Evolutionary conservation across 2,329 filamentous ascomycete species (phyloP).

Genomic region (Hymenoscyphus repandus): DNA sequence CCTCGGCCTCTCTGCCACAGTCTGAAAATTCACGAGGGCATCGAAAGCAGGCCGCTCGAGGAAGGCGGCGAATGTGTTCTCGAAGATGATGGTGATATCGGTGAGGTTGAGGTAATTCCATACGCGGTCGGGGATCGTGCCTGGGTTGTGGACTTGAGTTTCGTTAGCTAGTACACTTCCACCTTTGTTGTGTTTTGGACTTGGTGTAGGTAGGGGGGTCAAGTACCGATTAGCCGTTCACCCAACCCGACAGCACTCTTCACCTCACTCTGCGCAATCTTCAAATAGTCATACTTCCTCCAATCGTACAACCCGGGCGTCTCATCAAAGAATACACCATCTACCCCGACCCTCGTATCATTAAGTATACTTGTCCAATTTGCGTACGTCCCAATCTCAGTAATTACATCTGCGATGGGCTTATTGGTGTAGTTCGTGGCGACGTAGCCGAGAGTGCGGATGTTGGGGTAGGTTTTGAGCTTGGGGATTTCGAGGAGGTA

Average conservation of each 20-base stretch:
- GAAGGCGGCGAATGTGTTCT: not conserved
- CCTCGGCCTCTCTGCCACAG: not conserved
- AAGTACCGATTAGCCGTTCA: not conserved
- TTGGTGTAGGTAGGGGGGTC: too few species aligned
- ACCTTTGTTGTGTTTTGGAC: too few species aligned
- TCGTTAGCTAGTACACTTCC: too few species aligned
- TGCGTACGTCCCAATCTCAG: not conserved
- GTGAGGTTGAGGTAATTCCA: not conserved
- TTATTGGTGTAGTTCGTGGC: conserved; percentile 28
- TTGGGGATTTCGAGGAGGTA: conserved; percentile 31
- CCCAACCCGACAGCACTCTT: not conserved
- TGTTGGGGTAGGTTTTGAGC: conserved; percentile 34
- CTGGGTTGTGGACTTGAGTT: not conserved
- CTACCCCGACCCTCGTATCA: not conserved
- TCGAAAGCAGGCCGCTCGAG: not conserved
- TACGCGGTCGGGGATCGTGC: not conserved
- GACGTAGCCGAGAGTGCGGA: conserved; percentile 35
- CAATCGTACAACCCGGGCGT: not conserved
- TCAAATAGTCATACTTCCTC: not conserved
- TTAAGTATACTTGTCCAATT: not conserved
- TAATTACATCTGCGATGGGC: not conserved
- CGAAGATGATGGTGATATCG: not conserved
- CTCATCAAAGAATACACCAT: not conserved
- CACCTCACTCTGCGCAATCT: not conserved
- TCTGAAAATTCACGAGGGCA: not conserved